Evolutionary conservation across 805 yeast genomes (phyloP).

Genomic region (Yamadazyma scolyti): DNA sequence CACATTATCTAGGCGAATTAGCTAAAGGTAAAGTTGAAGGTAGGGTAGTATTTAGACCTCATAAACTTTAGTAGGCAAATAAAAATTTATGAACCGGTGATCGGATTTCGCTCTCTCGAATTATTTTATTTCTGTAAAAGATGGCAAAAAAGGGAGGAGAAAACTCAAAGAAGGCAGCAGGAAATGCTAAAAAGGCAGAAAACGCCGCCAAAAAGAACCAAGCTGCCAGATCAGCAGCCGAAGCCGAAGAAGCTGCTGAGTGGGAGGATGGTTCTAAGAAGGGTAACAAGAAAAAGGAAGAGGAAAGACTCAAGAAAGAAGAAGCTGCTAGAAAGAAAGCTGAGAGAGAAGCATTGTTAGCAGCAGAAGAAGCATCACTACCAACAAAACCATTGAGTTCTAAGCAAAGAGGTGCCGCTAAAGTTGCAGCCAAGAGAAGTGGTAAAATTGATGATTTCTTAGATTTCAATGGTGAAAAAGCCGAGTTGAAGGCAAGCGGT

Average conservation of each 20-base stretch:
- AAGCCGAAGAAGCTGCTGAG: conserved; percentile 53
- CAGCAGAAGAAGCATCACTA: conserved; percentile 61
- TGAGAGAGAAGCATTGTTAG: conserved; percentile 68
- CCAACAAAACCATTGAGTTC: conserved; percentile 52
- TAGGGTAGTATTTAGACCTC: conserved; percentile 33
- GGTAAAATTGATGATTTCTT: conserved; percentile 69
- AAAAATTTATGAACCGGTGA: background rate
- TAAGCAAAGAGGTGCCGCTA: conserved; percentile 66
- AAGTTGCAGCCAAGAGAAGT: conserved; percentile 56
- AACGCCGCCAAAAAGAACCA: conserved; percentile 54
- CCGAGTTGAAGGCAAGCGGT: conserved; percentile 66
- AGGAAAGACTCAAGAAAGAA: conserved; percentile 63
- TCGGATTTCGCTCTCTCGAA: conserved; percentile 4
- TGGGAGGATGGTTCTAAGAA: conserved; percentile 76
- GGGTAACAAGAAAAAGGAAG: conserved; percentile 65
- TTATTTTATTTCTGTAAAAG: background rate
- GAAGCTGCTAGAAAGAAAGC: conserved; percentile 77
- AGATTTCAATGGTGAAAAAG: conserved; percentile 44
- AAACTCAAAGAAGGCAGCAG: conserved; percentile 56
- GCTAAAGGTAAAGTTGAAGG: conserved; percentile 37
- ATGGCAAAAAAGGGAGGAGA: conserved; percentile 51
- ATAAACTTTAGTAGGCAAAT: conserved; percentile 2
- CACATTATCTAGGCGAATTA: conserved; percentile 31
- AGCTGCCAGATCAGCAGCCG: conserved; percentile 44
- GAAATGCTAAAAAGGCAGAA: conserved; percentile 66